These are phyloP conservation scores for Saksenaea oblongispora DNA, from an alignment of 371 early-diverging fungal genomes.

Conservation along the genomic window DNA sequence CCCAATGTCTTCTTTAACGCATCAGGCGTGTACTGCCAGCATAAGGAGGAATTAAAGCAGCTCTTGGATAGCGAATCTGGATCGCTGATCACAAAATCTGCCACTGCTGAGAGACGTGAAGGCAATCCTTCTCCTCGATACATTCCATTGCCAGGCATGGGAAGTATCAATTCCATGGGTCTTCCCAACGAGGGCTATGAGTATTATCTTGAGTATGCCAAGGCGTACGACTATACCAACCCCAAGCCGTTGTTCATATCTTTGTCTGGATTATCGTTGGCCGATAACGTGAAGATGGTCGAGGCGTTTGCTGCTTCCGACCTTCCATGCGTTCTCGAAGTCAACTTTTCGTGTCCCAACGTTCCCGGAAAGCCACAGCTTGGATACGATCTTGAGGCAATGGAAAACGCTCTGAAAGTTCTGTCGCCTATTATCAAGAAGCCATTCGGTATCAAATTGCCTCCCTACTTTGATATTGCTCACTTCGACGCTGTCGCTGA, in stretches of 20 bases:
- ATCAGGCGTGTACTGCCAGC: slow-evolving; percentile 51
- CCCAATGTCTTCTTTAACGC: slow-evolving; percentile 54
- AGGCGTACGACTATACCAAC: slow-evolving; percentile 38
- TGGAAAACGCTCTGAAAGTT: slow-evolving; percentile 41
- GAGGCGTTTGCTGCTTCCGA: slow-evolving; percentile 42
- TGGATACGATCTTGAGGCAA: slow-evolving; percentile 51
- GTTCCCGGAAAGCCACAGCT: slow-evolving; percentile 54
- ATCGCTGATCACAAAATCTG: slow-evolving; percentile 52
- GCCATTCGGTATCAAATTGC: slow-evolving; percentile 55
- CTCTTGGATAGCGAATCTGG: slow-evolving; percentile 47
- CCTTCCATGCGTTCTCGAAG: slow-evolving; percentile 43
- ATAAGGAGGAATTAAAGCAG: slow-evolving; percentile 37
- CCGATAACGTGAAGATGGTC: slow-evolving; percentile 48
- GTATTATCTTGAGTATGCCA: slow-evolving; percentile 48
- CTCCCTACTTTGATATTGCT: slow-evolving; percentile 56
- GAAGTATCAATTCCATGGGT: slow-evolving; percentile 58
- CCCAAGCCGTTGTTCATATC: slow-evolving; percentile 52
- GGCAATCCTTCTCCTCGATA: slow-evolving; percentile 55
- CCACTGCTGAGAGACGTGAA: slow-evolving; percentile 40
- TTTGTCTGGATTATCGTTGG: slow-evolving; percentile 44
- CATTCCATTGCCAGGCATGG: slow-evolving; percentile 31
- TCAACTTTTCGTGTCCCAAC: slow-evolving; percentile 57
- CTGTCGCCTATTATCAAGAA: slow-evolving; percentile 49
- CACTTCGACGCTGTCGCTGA: slow-evolving; percentile 49
- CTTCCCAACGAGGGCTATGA: slow-evolving; percentile 51